Base-by-base conservation (phyloP, 345 rosid genomes). In the Excoecaria agallocha region DNA sequence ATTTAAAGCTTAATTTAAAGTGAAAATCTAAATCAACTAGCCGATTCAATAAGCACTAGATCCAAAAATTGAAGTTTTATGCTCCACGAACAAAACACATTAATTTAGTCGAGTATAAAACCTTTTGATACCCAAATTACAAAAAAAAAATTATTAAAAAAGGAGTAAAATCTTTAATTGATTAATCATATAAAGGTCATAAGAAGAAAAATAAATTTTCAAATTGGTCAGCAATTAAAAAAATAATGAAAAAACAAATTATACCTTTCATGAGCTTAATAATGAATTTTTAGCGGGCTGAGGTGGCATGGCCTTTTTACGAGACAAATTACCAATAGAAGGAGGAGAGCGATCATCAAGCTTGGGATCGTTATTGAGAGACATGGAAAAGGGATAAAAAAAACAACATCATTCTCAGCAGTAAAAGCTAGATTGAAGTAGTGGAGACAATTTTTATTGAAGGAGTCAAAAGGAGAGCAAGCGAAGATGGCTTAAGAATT, bases 191-290 rank as follows among this genome's bases (percentile, higher is more conserved):
- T 20, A 19, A 38, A 69, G 35, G 45, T 3, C 54, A 22, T 4
- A 37, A 66, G 30, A n/a, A 45, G 5, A n/a, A 5, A 17, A 30
- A 11, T 12, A 24, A 58, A 43, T 38, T 20, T 6, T 43, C 2
- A 13, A 48, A 8, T 45, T 30, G 12, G 56, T 20, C 6, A 15
- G 58, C 70, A 46, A 52, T n/a, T 12, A 51, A 52, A 45, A 37
- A 52, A 20, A 7, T 25, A 6, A n/a, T n/a, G n/a, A 20, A n/a
- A n/a, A n/a, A 39, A 43, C 7, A 12, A 77, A 12, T 12, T 3
- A 72, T 54, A 93, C 98, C 98, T 91, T 89, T 95, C 52, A 83
- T 54, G 68, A 92, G 88, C 88, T 91, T 95, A 80, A 95, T 95
- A 38, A 93, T 94, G 52, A 95, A 68, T 81, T 89, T 93, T 90